A percentile compares a stretch with the other conserved stretches of the same genome.
These are phyloP conservation scores for Lasiodiplodia sp. DNA, from an alignment of 2,329 filamentous ascomycete species.

Conservation along the genomic window DNA sequence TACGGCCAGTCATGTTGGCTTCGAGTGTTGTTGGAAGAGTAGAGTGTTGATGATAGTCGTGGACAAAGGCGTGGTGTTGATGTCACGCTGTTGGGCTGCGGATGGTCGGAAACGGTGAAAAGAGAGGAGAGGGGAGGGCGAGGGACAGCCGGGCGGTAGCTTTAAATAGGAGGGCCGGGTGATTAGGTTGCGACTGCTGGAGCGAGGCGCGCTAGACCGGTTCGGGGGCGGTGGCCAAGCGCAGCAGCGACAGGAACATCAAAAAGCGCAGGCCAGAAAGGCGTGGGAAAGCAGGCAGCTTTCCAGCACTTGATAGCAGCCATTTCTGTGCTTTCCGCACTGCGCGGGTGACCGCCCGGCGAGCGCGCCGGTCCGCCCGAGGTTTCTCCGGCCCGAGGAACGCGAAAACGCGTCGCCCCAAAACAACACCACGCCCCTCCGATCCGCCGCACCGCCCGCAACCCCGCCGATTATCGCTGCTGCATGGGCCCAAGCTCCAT, in stretches of 20 bases:
- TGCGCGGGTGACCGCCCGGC: slow-evolving; percentile 20
- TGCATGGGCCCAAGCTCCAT: neutral
- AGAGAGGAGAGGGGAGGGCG: slow-evolving; percentile 36
- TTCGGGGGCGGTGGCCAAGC: slow-evolving; percentile 25
- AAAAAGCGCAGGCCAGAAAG: slow-evolving; percentile 24
- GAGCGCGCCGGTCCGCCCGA: neutral
- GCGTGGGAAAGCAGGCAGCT: slow-evolving; percentile 26
- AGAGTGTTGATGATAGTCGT: slow-evolving; percentile 35
- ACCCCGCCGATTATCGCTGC: too few species aligned
- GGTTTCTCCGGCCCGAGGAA: slow-evolving; percentile 7
- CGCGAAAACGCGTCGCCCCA: slow-evolving; percentile 16
- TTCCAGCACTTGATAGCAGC: slow-evolving; percentile 26
- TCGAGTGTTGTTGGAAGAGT: slow-evolving; percentile 35
- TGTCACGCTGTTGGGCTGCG: slow-evolving; percentile 25
- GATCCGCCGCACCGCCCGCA: neutral
- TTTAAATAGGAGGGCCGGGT: slow-evolving; percentile 44
- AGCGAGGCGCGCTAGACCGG: slow-evolving; percentile 25
- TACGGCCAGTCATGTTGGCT: slow-evolving; percentile 61
- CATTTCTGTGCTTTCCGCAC: slow-evolving; percentile 4
- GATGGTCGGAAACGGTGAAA: slow-evolving; percentile 29
- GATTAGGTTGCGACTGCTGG: slow-evolving; percentile 33
- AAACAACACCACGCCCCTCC: slow-evolving; percentile 1
- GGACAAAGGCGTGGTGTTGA: slow-evolving; percentile 32
- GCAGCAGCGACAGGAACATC: slow-evolving; percentile 22
- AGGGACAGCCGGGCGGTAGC: slow-evolving; percentile 40